These are phyloP conservation scores for Cordyceps cateniannulata DNA, from an alignment of 2,329 filamentous ascomycete genomes.

Conservation along the genomic window DNA sequence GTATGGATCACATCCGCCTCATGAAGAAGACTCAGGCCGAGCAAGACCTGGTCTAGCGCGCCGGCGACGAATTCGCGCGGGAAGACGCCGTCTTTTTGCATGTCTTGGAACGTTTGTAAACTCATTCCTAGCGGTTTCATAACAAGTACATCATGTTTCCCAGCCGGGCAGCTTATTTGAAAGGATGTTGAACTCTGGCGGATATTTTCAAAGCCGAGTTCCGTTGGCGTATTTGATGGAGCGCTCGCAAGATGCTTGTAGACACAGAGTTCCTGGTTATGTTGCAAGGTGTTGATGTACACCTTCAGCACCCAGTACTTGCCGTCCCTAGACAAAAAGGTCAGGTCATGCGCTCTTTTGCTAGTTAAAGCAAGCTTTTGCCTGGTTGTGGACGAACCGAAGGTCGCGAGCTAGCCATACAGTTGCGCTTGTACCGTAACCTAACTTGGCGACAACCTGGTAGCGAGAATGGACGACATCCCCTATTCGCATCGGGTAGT, in stretches of 20 bases:
- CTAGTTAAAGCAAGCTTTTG: not conserved
- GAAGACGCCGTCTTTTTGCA: conserved; percentile 15
- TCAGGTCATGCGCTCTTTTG: not conserved
- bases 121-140: conserved; percentile 32
- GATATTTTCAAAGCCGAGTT: conserved; percentile 19
- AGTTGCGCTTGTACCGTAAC: conserved; percentile 32
- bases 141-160: conserved; percentile 28
- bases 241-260: conserved; percentile 22
- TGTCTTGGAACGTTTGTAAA: conserved; percentile 27
- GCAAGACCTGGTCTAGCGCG: not conserved
- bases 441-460: conserved; percentile 34
- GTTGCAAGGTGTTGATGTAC: conserved; percentile 22
- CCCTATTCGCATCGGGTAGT: conserved; percentile 31
- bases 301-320: conserved; percentile 26
- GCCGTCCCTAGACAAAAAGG: not conserved
- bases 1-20: not conserved
- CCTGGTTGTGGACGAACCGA: conserved; percentile 7
- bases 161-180: conserved; percentile 22
- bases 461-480: conserved; percentile 27
- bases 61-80: not conserved
- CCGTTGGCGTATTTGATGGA: not conserved
- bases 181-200: conserved; percentile 29
- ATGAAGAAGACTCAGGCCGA: not conserved
- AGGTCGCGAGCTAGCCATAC: conserved; percentile 36
- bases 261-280: conserved; percentile 23